A percentile compares a stretch with the other conserved stretches of the same genome.
Conservation (phyloP, 179 eudicot genomes). For the Drosera spatulata region DNA sequence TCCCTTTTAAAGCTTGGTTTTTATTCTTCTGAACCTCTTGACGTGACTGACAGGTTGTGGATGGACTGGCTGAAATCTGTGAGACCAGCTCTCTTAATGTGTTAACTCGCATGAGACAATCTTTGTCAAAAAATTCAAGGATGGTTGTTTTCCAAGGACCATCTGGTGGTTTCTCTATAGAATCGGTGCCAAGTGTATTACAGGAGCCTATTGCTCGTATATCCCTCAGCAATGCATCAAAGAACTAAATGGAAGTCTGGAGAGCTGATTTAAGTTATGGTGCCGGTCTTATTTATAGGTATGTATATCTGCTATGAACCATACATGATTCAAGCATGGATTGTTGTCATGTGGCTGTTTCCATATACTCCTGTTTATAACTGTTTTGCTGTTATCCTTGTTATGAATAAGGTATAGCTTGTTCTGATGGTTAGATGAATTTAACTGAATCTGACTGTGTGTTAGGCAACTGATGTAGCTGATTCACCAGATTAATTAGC, state of each 20-base stretch:
- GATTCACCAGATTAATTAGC: too few species aligned
- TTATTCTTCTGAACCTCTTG: background rate
- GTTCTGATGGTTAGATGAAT: too few species aligned
- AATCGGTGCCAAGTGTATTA: conserved; percentile 27
- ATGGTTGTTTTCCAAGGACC: conserved; percentile 51
- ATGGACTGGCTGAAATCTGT: conserved; percentile 38
- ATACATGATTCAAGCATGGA: too few species aligned
- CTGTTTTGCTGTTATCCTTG: too few species aligned
- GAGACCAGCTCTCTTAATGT: conserved; percentile 18
- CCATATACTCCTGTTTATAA: too few species aligned
- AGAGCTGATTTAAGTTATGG: too few species aligned
- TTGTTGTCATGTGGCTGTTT: too few species aligned
- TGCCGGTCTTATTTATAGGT: background rate
- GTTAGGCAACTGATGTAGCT: too few species aligned
- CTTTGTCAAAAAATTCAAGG: conserved; percentile 27
- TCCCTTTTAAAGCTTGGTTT: background rate
- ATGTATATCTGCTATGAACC: background rate
- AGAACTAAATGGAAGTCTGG: background rate
- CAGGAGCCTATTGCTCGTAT: conserved; percentile 23
- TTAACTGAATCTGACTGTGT: too few species aligned
- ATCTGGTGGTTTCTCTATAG: conserved; percentile 9
- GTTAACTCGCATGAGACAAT: conserved; percentile 37
- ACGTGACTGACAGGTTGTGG: conserved; percentile 46
- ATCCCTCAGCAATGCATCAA: conserved; percentile 3
- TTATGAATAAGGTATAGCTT: too few species aligned